Evolutionary conservation across 805 yeast genomes (phyloP), one percentile per base, ranked within the genome.

Genomic region (Yarrowia alimentaria): DNA sequence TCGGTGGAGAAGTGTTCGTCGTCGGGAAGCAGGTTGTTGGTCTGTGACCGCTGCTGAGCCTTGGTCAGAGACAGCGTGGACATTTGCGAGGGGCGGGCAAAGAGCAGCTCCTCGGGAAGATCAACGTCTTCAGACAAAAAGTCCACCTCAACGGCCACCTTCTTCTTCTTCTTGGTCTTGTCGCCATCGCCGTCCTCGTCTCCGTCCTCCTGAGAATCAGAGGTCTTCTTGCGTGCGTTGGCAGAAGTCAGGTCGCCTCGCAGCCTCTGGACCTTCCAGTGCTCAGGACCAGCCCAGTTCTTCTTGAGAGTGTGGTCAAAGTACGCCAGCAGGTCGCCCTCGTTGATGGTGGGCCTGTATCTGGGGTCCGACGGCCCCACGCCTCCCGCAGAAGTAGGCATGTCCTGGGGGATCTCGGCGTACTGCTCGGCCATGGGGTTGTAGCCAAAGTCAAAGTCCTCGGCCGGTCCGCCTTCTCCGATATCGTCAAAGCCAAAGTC

Each of bases 261-360:
- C 40, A 83, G 64, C 11, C 79, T 76, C 32, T 76, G 70, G 9
- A 91, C 83, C 65, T 84, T 85, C 97, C 97, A 91, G 66, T 87
- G 94, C 57, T 86, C 91, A 11, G 91, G 85, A 7, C 97, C 97
- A 21, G 94, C 77, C 96, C 97, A 90, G 62, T 80, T 84, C 24
- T 73, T 68, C 53, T 73, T 77, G 66, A 87, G 72, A 16, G 79
- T 74, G 49, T 79, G 80, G 62, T 89, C 96, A 65, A 88, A 88
- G 62, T 87, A 84, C 2, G 89, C 83, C 77, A 86, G 79, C 32
- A 87, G 67, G 59, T 82, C 86, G 42, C 72, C 73, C 66, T 68
- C 52, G 31, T 42, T 43, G 18, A 24, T 40, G 17, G 33, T 29
- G 12, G 51, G 51, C 33, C 19, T 47, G 37, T 43, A 31, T 16